Conservation (phyloP, 208 protist species). For the Strigomonas culicis region DNA sequence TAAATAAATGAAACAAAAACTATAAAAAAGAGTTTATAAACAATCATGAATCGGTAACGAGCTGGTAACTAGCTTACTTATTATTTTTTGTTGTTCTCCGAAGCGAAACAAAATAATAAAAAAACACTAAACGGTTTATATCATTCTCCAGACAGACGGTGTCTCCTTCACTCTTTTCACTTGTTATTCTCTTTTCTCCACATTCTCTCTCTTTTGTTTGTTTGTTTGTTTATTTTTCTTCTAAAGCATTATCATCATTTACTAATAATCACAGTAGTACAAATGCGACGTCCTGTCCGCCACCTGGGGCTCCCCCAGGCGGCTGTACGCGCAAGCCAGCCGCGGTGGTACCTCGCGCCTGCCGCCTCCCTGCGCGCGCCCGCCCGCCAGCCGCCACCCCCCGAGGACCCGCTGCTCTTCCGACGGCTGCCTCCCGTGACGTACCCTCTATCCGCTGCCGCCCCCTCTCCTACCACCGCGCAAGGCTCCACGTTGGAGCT, state of each 20-base stretch:
- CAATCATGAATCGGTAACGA: background rate
- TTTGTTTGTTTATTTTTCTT: background rate
- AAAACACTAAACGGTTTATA: background rate
- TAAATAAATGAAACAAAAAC: slow-evolving; percentile 2
- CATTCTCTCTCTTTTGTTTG: background rate
- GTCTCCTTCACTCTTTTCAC: background rate
- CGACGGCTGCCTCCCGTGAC: too few species aligned
- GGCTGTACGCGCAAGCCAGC: too few species aligned
- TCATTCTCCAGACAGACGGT: too few species aligned
- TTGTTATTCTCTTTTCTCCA: background rate
- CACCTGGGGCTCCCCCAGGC: too few species aligned
- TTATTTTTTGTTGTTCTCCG: background rate
- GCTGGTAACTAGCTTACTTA: background rate
- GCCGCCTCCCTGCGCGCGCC: too few species aligned
- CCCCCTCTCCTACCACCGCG: too few species aligned
- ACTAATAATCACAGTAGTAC: slow-evolving; percentile 1
- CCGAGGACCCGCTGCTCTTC: too few species aligned
- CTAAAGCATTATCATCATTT: background rate
- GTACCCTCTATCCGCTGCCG: too few species aligned
- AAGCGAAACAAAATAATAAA: background rate
- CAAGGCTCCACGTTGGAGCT: too few species aligned
- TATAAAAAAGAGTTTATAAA: background rate
- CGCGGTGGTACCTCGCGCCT: too few species aligned
- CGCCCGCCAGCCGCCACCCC: too few species aligned
- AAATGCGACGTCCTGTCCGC: background rate